Evolutionary conservation across 495 filamentous ascomycete species (phyloP), one percentile per base, ranked within the genome.

Genomic region (Tuber borchii): DNA sequence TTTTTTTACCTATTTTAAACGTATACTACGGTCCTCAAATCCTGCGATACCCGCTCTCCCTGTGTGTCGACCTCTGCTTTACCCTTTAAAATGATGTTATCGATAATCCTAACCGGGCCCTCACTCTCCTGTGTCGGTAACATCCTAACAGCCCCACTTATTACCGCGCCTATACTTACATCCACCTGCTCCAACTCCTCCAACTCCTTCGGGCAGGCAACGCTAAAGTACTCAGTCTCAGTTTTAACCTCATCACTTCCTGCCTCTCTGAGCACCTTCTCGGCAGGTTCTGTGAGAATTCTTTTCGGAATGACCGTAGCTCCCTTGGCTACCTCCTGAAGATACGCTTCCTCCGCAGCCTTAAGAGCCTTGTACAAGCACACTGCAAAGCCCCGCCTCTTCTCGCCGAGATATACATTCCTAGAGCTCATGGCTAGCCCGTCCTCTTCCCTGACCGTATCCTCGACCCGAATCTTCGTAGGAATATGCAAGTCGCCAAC

Each of bases 111-210:
- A 31, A 99, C 95, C 10, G 93, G 86, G 0, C 90, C 90, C 84
- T 98, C 93, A 1, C 87, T 90, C 34, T 88, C 84, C 82, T 95
- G 91, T 10, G 97, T 84, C 0, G 93, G 92, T 44, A 93, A 84
- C 92, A 99, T 96, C 85, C 91, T 95, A 46, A 99, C 84, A 3
- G 95, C 95, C 26, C 93, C 92, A 81, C 94, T 97, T 75, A 99
- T 83, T 46, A 99, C 91, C 0, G 90, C 93, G 0, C 96, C 95
- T 74, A 86, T 87, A 3, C 84, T 83, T 0, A 88, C 85, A 77
- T 94, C 90, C 3, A 92, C 86, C 10, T 88, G 86, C 20, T 87
- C 83, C 42, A 97, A 71, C 85, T 98, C 95, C 74, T 93, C 88
- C 84, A 99, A 87, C 0, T 89, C 91, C 14, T 91, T 88, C 0